These are phyloP conservation scores for Erodium moschatum DNA, from an alignment of 441 rosid species.

Conservation along the genomic window DNA sequence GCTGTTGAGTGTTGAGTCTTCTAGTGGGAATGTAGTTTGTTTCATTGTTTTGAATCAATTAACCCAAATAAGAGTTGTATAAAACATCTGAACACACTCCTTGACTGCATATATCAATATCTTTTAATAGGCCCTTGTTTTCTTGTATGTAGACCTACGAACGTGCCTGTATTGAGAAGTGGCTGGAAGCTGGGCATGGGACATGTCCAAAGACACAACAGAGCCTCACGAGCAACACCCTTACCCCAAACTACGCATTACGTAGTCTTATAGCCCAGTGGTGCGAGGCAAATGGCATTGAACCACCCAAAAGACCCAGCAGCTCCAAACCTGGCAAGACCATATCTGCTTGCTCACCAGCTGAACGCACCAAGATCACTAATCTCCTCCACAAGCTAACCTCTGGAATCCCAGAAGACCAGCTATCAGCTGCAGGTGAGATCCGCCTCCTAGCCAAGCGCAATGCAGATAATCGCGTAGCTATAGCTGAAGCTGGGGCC, in stretches of 20 bases:
- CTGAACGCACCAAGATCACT: constrained; percentile 59
- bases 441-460: constrained; percentile 91
- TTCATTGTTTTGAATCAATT: too few species aligned
- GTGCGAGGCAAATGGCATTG: constrained; percentile 83
- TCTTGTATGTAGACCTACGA: constrained; percentile 64
- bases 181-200: constrained; percentile 72
- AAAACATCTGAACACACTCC: not conserved
- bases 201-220: constrained; percentile 93
- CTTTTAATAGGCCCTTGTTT: constrained; percentile 17
- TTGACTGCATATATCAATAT: constrained; percentile 1
- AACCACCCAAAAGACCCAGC: constrained; percentile 76
- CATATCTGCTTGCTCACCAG: constrained; percentile 48
- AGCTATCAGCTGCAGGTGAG: constrained; percentile 73
- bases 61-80: too few species aligned
- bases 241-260: constrained; percentile 78
- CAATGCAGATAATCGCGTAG: constrained; percentile 82
- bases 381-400: constrained; percentile 65
- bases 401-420: constrained; percentile 61
- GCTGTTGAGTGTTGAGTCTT: not conserved
- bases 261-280: constrained; percentile 93
- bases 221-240: constrained; percentile 44
- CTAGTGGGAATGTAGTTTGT: not conserved
- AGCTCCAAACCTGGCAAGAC: constrained; percentile 53
- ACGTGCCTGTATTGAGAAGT: constrained; percentile 83
- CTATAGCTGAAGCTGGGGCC: constrained; percentile 95